These are phyloP conservation scores for Lasiodiplodia hormozganensis DNA, from an alignment of 2,329 filamentous ascomycete species.

Conservation along the genomic window DNA sequence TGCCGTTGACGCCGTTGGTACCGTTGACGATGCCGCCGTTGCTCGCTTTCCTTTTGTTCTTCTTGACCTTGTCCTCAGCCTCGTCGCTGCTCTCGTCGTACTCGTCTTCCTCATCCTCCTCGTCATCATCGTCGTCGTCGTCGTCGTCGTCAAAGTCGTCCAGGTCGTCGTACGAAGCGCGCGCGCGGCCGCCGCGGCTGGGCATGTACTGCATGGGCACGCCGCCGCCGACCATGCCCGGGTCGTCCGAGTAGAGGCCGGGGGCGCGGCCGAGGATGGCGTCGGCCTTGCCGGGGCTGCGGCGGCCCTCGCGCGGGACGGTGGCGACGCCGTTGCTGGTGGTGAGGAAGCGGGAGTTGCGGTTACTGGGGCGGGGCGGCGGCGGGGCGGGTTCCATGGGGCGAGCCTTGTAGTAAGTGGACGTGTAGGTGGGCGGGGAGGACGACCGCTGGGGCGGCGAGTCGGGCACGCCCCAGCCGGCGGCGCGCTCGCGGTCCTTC, in stretches of 20 bases:
- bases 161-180: slow-evolving; percentile 23
- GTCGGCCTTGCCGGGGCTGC: slow-evolving; percentile 50
- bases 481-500: slow-evolving; percentile 67
- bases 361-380: neutral
- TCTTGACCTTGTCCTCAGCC: slow-evolving; percentile 40
- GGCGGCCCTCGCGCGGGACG: slow-evolving; percentile 42
- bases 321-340: slow-evolving; percentile 43
- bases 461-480: slow-evolving; percentile 67
- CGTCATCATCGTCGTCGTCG: slow-evolving; percentile 43
- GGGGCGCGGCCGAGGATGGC: slow-evolving; percentile 49
- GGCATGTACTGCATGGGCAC: slow-evolving; percentile 51
- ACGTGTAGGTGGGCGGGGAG: slow-evolving; percentile 9
- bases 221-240: slow-evolving; percentile 32
- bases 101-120: slow-evolving; percentile 37
- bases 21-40: neutral
- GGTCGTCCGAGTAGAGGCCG: slow-evolving; percentile 43
- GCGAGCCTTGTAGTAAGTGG: slow-evolving; percentile 12
- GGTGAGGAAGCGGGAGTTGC: slow-evolving; percentile 43
- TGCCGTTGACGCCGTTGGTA: neutral
- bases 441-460: slow-evolving; percentile 1
- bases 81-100: slow-evolving; percentile 41
- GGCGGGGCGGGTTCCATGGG: neutral
- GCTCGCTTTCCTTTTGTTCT: slow-evolving; percentile 37
- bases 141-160: slow-evolving; percentile 26
- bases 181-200: slow-evolving; percentile 31